A percentile compares a stretch with the other conserved stretches of the same genome.
Evolutionary conservation across 1,284 basidiomycete species (phyloP).

Genomic region (Agroathelia rolfsii): DNA sequence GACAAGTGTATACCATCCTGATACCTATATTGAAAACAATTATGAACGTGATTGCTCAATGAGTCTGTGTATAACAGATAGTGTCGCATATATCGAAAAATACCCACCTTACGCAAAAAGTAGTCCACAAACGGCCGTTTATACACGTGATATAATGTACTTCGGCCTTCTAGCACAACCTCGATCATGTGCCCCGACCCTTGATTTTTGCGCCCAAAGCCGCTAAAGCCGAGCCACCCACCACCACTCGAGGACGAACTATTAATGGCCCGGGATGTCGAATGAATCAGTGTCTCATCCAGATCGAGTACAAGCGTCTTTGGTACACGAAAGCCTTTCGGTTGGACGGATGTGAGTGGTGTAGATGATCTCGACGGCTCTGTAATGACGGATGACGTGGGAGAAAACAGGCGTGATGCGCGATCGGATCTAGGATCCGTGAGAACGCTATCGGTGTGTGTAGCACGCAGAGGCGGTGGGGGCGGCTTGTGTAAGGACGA

Average conservation of each 20-base stretch:
- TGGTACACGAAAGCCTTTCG: constrained; percentile 67
- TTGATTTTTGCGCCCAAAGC: constrained; percentile 48
- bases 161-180: constrained; percentile 82
- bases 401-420: constrained; percentile 19
- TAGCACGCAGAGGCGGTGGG: constrained; percentile 17
- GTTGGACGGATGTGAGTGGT: constrained; percentile 35
- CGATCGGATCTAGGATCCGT: constrained; percentile 14
- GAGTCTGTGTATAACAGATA: too few relatives aligned
- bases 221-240: constrained; percentile 56
- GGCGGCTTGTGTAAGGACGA: constrained; percentile 17
- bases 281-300: constrained; percentile 97
- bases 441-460: constrained; percentile 17
- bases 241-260: constrained; percentile 36
- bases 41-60: constrained; percentile 7
- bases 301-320: constrained; percentile 95
- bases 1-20: constrained; percentile 96
- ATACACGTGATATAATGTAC: constrained; percentile 95
- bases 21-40: constrained; percentile 53
- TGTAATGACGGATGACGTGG: constrained; percentile 16
- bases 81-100: constrained; percentile 5
- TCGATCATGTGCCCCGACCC: constrained; percentile 89
- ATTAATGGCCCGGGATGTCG: constrained; percentile 74
- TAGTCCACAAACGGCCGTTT: constrained; percentile 96
- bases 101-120: constrained; percentile 82
- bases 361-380: constrained; percentile 32